Percentiles rank a stretch among this genome's conserved stretches.
Conservation (phyloP, 495 filamentous ascomycete species). For the Penicillium coprophilum region DNA sequence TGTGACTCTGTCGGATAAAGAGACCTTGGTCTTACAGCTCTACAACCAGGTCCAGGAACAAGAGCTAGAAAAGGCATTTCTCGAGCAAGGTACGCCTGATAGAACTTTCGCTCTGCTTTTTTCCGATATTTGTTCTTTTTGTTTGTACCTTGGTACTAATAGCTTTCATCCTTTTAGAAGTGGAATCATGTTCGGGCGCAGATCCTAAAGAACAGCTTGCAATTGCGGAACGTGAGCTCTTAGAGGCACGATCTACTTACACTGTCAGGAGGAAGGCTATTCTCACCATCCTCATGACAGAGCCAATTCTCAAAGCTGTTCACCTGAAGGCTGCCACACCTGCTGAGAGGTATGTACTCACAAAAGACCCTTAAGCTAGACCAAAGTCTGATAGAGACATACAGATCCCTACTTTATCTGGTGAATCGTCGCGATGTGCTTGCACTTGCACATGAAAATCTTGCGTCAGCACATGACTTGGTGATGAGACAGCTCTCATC, state of each 20-base stretch:
- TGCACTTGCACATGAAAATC: slow-evolving; percentile 57
- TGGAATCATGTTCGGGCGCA: slow-evolving; percentile 37
- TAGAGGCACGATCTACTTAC: slow-evolving; percentile 68
- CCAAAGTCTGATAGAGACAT: slow-evolving; percentile 7
- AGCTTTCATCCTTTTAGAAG: slow-evolving; percentile 23
- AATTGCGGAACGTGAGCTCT: slow-evolving; percentile 59
- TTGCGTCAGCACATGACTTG: slow-evolving; percentile 51
- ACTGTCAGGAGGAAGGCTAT: slow-evolving; percentile 65
- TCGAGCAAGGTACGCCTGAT: slow-evolving; percentile 51
- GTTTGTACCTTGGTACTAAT: slow-evolving; percentile 13
- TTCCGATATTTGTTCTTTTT: slow-evolving; percentile 1
- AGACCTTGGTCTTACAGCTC: slow-evolving; percentile 62
- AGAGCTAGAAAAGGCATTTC: slow-evolving; percentile 64
- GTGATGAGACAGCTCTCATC: slow-evolving; percentile 49
- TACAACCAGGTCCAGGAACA: slow-evolving; percentile 69
- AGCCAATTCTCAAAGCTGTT: slow-evolving; percentile 74
- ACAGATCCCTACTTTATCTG: slow-evolving; percentile 62
- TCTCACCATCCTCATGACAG: slow-evolving; percentile 63
- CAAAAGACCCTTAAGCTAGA: slow-evolving; percentile 1
- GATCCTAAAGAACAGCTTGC: slow-evolving; percentile 52
- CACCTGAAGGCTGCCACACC: slow-evolving; percentile 66
- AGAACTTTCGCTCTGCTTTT: neutral
- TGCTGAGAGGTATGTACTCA: slow-evolving; percentile 59
- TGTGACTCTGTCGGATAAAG: slow-evolving; percentile 58
- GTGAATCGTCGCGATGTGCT: slow-evolving; percentile 67